Evolutionary conservation across 192 early-diverging fungal genomes (phyloP).

Genomic region (Umbelopsis isabellina): DNA sequence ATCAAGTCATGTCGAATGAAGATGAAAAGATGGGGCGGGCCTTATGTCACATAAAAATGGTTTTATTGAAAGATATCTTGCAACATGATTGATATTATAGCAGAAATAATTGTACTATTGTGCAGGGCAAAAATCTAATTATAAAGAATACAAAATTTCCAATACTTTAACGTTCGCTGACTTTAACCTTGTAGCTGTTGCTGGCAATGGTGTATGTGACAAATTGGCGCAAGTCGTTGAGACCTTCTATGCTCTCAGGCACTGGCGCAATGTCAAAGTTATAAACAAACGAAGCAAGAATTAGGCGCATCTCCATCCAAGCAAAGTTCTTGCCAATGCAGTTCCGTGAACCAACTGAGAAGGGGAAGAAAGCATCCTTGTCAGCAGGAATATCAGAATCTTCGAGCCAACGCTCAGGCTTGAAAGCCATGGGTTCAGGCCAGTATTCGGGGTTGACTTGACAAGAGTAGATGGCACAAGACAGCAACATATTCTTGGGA

Average conservation of each 20-base stretch:
- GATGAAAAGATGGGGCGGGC: too few species aligned
- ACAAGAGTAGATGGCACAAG: not conserved
- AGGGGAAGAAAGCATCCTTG: slow-evolving; percentile 50
- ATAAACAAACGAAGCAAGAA: slow-evolving; percentile 41
- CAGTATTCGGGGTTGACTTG: slow-evolving; percentile 29
- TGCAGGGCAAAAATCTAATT: too few species aligned
- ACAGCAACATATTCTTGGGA: slow-evolving; percentile 37
- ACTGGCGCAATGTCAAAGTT: slow-evolving; percentile 47
- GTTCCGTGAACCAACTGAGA: slow-evolving; percentile 50
- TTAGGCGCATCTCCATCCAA: slow-evolving; percentile 50
- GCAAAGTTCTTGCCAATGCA: slow-evolving; percentile 54
- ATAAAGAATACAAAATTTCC: not conserved
- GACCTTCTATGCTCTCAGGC: slow-evolving; percentile 1
- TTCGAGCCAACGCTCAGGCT: slow-evolving; percentile 40
- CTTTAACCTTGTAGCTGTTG: not conserved
- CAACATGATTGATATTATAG: too few species aligned
- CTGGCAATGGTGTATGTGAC: slow-evolving; percentile 10
- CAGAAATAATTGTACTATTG: too few species aligned
- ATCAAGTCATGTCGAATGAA: not conserved
- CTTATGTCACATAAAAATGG: too few species aligned
- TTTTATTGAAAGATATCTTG: too few species aligned
- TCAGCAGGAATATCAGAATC: slow-evolving; percentile 30
- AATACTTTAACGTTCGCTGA: not conserved
- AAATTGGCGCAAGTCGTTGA: slow-evolving; percentile 1
- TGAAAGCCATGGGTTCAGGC: slow-evolving; percentile 26